These are phyloP conservation scores for Diaporthe sp. DNA, from an alignment of 2,329 filamentous ascomycete genomes.

Conservation along the genomic window DNA sequence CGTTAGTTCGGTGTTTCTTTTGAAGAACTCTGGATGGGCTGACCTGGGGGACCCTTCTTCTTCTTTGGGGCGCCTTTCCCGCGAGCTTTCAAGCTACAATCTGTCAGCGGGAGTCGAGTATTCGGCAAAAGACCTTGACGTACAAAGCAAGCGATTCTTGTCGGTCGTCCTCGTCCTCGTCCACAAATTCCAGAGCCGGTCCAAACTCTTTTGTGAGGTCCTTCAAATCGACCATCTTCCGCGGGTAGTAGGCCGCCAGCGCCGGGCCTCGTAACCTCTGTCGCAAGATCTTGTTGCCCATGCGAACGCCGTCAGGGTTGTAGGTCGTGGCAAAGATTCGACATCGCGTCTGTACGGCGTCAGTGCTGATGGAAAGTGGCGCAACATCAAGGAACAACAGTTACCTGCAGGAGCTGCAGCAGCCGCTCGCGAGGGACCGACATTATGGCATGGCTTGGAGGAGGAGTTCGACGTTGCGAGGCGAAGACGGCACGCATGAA, in stretches of 20 bases:
- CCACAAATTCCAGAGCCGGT: conserved; percentile 74
- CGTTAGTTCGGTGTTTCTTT: conserved; percentile 59
- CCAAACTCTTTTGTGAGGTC: conserved; percentile 80
- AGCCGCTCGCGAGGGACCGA: conserved; percentile 72
- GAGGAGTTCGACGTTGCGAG: conserved; percentile 31
- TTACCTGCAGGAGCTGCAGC: conserved; percentile 84
- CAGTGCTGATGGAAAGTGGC: conserved; percentile 29
- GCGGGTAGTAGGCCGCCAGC: conserved; percentile 90
- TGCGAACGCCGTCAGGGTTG: conserved; percentile 85
- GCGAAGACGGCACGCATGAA: conserved; percentile 33
- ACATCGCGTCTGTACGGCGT: conserved; percentile 79
- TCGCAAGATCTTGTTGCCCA: conserved; percentile 92
- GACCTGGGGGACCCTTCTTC: conserved; percentile 73
- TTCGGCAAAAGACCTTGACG: conserved; percentile 43
- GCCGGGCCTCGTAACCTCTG: conserved; percentile 88
- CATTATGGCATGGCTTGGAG: conserved; percentile 60
- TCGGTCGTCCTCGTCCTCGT: conserved; percentile 84
- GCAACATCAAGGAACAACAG: neutral
- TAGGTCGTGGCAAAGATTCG: conserved; percentile 90
- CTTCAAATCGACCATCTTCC: conserved; percentile 76
- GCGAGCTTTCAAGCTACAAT: conserved; percentile 75
- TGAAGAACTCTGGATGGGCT: conserved; percentile 27
- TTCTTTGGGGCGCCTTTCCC: conserved; percentile 93
- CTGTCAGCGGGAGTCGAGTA: conserved; percentile 35
- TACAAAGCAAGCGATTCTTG: conserved; percentile 79